phyloP scores from a whole-genome alignment of 2,329 filamentous ascomycete genomes.

The Corinectria fuckeliana region DNA sequence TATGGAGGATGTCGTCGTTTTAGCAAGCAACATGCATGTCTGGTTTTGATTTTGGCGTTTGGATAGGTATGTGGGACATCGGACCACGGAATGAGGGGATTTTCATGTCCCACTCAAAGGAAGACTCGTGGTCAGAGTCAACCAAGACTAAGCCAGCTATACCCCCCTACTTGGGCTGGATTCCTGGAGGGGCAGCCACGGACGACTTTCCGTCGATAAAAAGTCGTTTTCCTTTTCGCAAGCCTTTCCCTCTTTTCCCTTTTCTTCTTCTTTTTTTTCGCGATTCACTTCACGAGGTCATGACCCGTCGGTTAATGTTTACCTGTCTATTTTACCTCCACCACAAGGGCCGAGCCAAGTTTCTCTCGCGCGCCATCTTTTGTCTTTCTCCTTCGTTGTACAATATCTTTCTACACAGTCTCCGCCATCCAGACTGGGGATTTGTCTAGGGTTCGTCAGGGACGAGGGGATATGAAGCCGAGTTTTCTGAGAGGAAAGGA shows the following conservation, averaged over 20 bases:
- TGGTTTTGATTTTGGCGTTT: constrained; percentile 45
- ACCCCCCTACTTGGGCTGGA: constrained; percentile 32
- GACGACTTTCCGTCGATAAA: constrained; percentile 13
- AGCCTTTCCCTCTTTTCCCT: constrained; percentile 19
- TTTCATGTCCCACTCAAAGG: constrained; percentile 20
- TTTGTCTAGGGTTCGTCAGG: not conserved
- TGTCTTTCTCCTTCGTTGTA: constrained; percentile 38
- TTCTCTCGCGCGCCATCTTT: constrained; percentile 20
- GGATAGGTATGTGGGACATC: constrained; percentile 41
- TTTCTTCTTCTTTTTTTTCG: constrained; percentile 19
- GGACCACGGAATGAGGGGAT: constrained; percentile 27
- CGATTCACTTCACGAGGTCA: constrained; percentile 43
- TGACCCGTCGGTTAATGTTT: constrained; percentile 46
- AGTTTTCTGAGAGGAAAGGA: not conserved
- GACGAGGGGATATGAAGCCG: not conserved
- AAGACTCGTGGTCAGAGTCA: constrained; percentile 12
- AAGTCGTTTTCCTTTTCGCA: constrained; percentile 7
- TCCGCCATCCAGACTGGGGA: constrained; percentile 37
- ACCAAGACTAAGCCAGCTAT: constrained; percentile 22
- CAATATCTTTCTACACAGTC: constrained; percentile 38
- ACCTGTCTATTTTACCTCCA: constrained; percentile 39
- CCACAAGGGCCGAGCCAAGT: constrained; percentile 21
- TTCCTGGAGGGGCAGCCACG: constrained; percentile 23
- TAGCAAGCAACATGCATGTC: constrained; percentile 40
- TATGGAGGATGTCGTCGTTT: constrained; percentile 31